A percentile compares a stretch with the other conserved stretches of the same genome.
phyloP scores from a whole-genome alignment of 305 asterid genomes.

The Solanum hybrid region DNA sequence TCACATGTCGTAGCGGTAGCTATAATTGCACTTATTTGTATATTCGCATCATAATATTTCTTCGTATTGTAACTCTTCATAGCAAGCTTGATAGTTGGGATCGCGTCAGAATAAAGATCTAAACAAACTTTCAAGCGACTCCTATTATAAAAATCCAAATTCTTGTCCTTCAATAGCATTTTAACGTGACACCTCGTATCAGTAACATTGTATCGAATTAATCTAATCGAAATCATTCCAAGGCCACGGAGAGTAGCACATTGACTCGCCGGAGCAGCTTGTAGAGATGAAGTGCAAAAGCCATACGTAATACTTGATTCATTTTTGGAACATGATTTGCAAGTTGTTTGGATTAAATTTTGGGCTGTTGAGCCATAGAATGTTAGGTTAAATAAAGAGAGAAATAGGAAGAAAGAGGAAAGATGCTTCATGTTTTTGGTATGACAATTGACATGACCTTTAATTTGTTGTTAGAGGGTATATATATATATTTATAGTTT shows the following conservation, averaged over 20 bases:
- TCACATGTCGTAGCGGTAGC: slow-evolving; percentile 59
- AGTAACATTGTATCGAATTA: slow-evolving; percentile 49
- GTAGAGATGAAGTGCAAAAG: slow-evolving; percentile 64
- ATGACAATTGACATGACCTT: neutral
- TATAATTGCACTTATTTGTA: slow-evolving; percentile 42
- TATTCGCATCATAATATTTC: slow-evolving; percentile 39
- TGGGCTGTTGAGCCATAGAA: slow-evolving; percentile 13
- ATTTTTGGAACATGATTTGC: slow-evolving; percentile 27
- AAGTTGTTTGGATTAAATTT: slow-evolving; percentile 36
- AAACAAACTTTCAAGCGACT: slow-evolving; percentile 43
- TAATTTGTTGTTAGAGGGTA: neutral
- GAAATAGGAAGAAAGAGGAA: neutral
- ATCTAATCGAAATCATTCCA: slow-evolving; percentile 44
- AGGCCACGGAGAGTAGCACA: slow-evolving; percentile 47
- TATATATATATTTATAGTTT: neutral
- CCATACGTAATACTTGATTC: slow-evolving; percentile 45
- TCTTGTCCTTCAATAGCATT: slow-evolving; percentile 21
- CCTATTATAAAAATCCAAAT: slow-evolving; percentile 17
- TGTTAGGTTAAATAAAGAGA: slow-evolving; percentile 14
- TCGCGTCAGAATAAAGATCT: slow-evolving; percentile 49
- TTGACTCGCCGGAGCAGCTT: slow-evolving; percentile 63
- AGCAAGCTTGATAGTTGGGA: slow-evolving; percentile 31
- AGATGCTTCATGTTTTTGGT: slow-evolving; percentile 14
- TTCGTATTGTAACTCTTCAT: slow-evolving; percentile 25
- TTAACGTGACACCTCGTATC: slow-evolving; percentile 51